Percentiles rank a stretch among this genome's conserved stretches.
These are phyloP conservation scores for Botrytis medusae DNA, from an alignment of 2,329 filamentous ascomycete species.

Conservation along the genomic window DNA sequence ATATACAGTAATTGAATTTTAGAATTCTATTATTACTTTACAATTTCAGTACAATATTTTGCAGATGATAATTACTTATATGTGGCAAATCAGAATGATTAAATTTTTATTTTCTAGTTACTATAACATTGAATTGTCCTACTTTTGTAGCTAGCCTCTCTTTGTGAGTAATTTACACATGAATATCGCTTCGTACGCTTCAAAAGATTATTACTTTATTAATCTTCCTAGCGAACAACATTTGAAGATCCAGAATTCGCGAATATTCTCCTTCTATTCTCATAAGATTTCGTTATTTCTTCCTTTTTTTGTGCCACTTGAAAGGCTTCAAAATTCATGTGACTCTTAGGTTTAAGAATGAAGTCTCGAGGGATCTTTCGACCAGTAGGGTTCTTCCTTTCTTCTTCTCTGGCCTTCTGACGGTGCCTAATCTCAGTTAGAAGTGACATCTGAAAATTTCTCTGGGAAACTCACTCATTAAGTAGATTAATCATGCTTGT, in stretches of 20 bases:
- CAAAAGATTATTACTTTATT: background rate
- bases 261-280: background rate
- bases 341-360: background rate
- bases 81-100: no score
- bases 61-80: no score
- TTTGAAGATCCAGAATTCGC: background rate
- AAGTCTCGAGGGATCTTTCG: background rate
- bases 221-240: fast-evolving
- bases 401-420: background rate
- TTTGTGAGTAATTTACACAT: no score
- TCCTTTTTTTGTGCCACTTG: background rate
- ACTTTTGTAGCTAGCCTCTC: no score
- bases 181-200: no score
- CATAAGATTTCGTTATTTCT: background rate
- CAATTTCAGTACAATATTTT: no score
- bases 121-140: no score
- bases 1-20: background rate
- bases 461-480: background rate
- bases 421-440: background rate
- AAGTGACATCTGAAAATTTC: background rate
- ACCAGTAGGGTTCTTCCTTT: background rate
- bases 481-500: background rate
- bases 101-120: no score
- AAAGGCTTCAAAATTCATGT: background rate
- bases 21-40: no score